Base-by-base conservation (phyloP, 1,139 yeast species). In the Groenewaldozyma auringiensis region DNA sequence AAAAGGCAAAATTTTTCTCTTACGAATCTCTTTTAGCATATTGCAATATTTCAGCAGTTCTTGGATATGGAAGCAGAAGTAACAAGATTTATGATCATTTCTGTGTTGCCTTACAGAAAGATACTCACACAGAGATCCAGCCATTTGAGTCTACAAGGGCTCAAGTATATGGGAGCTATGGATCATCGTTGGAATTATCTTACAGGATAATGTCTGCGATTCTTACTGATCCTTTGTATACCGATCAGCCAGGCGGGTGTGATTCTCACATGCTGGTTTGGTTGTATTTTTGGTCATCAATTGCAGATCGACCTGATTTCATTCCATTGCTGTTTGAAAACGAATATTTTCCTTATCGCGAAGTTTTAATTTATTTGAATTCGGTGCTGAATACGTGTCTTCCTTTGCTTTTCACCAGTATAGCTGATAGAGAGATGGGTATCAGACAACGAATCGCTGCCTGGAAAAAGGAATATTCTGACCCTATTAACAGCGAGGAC, bases 1-100 rank as follows among this genome's bases (percentile, higher is more conserved):
- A 42, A 37, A 16, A 20, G 31, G 20, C 41, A 39, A 18, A 46
- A 45, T 17, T 42, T 45, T 9, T 35, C 39, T 41, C 13, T 21
- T 45, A 56, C 14, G 60, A 59, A 1, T 54, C 60, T 8, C 48
- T 49, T 16, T 36, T 58, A 8, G 63, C 63, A 2, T 50, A 53
- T 20, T 58, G 61, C 42, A 59, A 60, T 40, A 57, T 59, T 40
- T 44, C 59, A 6, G 57, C 61, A 3, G 31, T 60, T n/a, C 45
- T 60, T 21, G 54, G 51, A 8, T 55, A 59, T 41, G 64, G 63
- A 2, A 43, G 47, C n/a, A 33, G 42, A 11, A 41, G 44, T 17
- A 48, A 50, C 42, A 39, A 48, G 4, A 22, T 48, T 8, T 14
- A 37, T 13, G 37, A 34, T 29, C 44, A 35, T 25, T 50, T 53